phyloP scores from a whole-genome alignment of 257 asterid genomes.

The Osmanthus fragrans region DNA sequence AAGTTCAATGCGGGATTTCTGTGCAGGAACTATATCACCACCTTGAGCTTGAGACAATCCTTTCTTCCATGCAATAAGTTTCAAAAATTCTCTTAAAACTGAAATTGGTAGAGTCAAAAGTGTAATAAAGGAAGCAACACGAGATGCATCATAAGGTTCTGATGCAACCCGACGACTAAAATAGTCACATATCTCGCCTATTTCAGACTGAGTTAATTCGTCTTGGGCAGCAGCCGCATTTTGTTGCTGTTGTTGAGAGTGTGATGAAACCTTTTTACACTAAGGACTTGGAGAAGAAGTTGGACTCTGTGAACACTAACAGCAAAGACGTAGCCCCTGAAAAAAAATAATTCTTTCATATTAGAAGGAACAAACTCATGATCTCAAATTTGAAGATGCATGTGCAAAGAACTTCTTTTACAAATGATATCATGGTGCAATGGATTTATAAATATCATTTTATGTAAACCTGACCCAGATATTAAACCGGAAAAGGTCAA shows the following conservation, averaged over 20 bases:
- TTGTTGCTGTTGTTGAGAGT: slow-evolving; percentile 90
- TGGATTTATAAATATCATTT: not conserved
- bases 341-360: slow-evolving; percentile 22
- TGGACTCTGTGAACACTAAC: slow-evolving; percentile 99
- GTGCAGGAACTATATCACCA: slow-evolving; percentile 72
- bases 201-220: slow-evolving; percentile 91
- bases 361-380: slow-evolving; percentile 25
- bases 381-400: slow-evolving; percentile 21
- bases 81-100: slow-evolving; percentile 85
- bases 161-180: slow-evolving; percentile 98
- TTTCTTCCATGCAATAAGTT: slow-evolving; percentile 98
- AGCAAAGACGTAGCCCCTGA: slow-evolving; percentile 97
- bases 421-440: not conserved
- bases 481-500: not conserved
- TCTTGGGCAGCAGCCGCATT: slow-evolving; percentile 73
- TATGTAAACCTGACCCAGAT: not conserved
- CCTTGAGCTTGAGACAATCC: slow-evolving; percentile 83
- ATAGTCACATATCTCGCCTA: slow-evolving; percentile 94
- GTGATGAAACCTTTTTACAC: slow-evolving; percentile 93
- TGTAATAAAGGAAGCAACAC: slow-evolving; percentile 96
- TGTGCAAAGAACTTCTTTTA: not conserved
- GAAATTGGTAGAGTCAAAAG: slow-evolving; percentile 92
- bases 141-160: slow-evolving; percentile 98
- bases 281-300: slow-evolving; percentile 97
- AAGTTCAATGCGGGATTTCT: slow-evolving; percentile 89